A percentile compares a stretch with the other conserved stretches of the same genome.
phyloP scores from a whole-genome alignment of 192 early-diverging fungal genomes.

The Backusella australiensis region DNA sequence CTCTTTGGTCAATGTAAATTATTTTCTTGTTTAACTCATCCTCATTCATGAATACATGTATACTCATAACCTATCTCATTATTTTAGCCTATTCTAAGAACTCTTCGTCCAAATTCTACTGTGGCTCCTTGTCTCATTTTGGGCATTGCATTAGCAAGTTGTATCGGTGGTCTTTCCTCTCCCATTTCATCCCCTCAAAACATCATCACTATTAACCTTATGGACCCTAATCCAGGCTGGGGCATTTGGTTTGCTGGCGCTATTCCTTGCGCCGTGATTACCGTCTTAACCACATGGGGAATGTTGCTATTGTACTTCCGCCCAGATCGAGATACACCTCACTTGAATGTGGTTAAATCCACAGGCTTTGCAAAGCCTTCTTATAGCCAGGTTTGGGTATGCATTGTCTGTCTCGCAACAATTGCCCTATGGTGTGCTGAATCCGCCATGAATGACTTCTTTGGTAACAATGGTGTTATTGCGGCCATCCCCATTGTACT shows the following conservation, averaged over 20 bases:
- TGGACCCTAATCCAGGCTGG: constrained; percentile 66
- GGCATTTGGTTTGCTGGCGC: constrained; percentile 63
- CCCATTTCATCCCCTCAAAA: constrained; percentile 79
- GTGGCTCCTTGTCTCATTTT: constrained; percentile 64
- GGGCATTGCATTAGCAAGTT: constrained; percentile 71
- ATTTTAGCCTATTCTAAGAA: constrained; percentile 67
- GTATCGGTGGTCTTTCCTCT: constrained; percentile 73
- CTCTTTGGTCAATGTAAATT: constrained; percentile 40
- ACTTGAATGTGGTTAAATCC: constrained; percentile 15
- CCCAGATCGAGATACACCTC: constrained; percentile 12
- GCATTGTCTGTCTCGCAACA: constrained; percentile 52
- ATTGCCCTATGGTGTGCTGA: constrained; percentile 70
- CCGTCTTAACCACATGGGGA: constrained; percentile 62
- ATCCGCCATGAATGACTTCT: constrained; percentile 43
- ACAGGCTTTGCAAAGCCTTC: not conserved
- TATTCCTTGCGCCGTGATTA: constrained; percentile 59
- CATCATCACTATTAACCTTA: constrained; percentile 69
- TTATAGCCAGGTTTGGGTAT: constrained; percentile 28
- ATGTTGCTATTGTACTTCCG: constrained; percentile 42
- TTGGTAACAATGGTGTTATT: constrained; percentile 76
- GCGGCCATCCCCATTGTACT: constrained; percentile 67
- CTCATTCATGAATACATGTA: not conserved
- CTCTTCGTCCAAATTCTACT: constrained; percentile 50
- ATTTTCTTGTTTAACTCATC: not conserved
- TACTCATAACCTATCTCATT: not conserved